phyloP scores from a whole-genome alignment of 2,329 filamentous ascomycete species.

The Elsinoe necatrix region DNA sequence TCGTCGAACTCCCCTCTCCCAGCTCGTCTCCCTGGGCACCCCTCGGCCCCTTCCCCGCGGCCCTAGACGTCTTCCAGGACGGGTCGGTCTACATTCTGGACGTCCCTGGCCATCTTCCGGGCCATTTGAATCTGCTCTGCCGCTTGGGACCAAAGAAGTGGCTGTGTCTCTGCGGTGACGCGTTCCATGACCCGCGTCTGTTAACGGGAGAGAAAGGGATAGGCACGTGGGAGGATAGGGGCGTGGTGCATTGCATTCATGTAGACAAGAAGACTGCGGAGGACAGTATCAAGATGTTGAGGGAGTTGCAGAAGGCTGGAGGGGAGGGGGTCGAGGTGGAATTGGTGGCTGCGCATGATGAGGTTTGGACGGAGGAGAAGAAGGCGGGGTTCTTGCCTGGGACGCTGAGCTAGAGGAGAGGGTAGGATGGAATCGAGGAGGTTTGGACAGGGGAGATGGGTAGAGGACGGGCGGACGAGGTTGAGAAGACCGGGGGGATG shows the following conservation, averaged over 20 bases:
- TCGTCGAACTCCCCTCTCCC: conserved; percentile 36
- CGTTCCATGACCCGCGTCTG: conserved; percentile 46
- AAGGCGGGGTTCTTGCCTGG: conserved; percentile 1
- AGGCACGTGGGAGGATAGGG: conserved; percentile 42
- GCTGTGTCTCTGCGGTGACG: conserved; percentile 46
- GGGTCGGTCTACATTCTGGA: conserved; percentile 41
- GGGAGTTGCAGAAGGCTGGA: conserved; percentile 26
- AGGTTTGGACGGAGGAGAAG: conserved; percentile 36
- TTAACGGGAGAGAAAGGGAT: conserved; percentile 46
- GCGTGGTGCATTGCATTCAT: conserved; percentile 44
- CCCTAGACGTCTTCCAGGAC: conserved; percentile 42
- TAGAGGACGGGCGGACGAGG: not conserved
- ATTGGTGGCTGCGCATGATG: conserved; percentile 43
- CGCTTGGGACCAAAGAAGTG: conserved; percentile 34
- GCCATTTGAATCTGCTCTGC: conserved; percentile 45
- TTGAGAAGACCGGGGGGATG: too few species aligned
- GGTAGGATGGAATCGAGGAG: not conserved
- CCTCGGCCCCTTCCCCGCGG: conserved; percentile 37
- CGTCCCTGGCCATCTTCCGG: conserved; percentile 44
- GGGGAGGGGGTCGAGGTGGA: conserved; percentile 39
- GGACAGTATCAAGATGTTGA: conserved; percentile 36
- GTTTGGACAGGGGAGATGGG: not conserved
- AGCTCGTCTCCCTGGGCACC: conserved; percentile 32
- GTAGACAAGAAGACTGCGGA: conserved; percentile 39
- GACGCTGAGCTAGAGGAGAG: not conserved